Base-by-base conservation (phyloP, 1,284 basidiomycete genomes). In the Rhodotorula sp. region DNA sequence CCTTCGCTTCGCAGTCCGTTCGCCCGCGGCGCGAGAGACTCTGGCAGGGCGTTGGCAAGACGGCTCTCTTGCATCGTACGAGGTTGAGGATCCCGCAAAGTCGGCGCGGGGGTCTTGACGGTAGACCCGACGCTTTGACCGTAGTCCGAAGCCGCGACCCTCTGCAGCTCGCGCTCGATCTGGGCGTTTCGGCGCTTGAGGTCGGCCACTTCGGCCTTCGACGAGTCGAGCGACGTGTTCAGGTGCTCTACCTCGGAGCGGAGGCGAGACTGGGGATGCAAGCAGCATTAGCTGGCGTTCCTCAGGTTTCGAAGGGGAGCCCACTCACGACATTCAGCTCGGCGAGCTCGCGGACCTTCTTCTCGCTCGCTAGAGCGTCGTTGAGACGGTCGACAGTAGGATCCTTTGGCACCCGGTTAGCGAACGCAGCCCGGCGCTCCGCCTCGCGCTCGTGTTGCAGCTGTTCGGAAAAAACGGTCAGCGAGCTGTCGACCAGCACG, bases 271-370 rank as follows among this genome's bases (percentile, higher is more conserved):
- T 74, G 62, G n/a, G 32, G n/a, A 36, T 7, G 46, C 52, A 9
- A 30, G 24, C 6, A 2, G 7, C 22, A 5, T 5, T 1, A 36
- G 27, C 7, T 20, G 4, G 11, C 5, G 10, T n/a, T 29, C 19
- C 11, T 32, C 8, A 30, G 22, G 10, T 17, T n/a, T 52, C 36
- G 20, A 5, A 9, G 36, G 4, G 27, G 11, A n/a, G 2, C 29
- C 20, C 11, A 61, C 73, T n/a, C 17, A 74, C 73, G 27, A 74
- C 71, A 34, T 74, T 74, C 59, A 74, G 53, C 52, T 74, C 73
- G 24, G 73, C 73, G 4, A 71, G 62, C 59, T 74, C 71, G 54
- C 73, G 63, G 2, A 74, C 54, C 57, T 72, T 70, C 54, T 64
- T 64, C 60, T 74, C 72, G 29, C 64, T 47, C 6, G 53, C 67